Evolutionary conservation across 2,329 filamentous ascomycete species (phyloP).

Genomic region (Didymella exigua): DNA sequence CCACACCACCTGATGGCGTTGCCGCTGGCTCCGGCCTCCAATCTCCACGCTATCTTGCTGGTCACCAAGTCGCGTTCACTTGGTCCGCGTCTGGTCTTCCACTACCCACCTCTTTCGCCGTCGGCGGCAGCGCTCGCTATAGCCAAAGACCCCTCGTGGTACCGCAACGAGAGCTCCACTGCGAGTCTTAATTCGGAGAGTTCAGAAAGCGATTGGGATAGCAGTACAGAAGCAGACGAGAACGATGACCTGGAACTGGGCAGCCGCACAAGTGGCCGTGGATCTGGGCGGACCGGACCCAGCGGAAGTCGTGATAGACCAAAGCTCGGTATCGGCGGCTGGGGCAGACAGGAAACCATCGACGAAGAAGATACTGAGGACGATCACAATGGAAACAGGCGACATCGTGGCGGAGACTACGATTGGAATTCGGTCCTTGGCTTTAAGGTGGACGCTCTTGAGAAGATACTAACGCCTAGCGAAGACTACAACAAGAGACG

Average conservation of each 20-base stretch:
- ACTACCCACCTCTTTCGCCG: slow-evolving; percentile 49
- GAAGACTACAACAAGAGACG: slow-evolving; percentile 48
- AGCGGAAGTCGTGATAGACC: slow-evolving; percentile 27
- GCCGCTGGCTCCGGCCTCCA: slow-evolving; percentile 44
- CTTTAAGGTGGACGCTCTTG: slow-evolving; percentile 48
- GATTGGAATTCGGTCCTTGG: slow-evolving; percentile 50
- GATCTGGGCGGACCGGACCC: slow-evolving; percentile 35
- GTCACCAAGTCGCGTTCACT: slow-evolving; percentile 48
- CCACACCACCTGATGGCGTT: slow-evolving; percentile 31
- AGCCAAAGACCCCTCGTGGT: slow-evolving; percentile 45
- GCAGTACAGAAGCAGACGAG: slow-evolving; percentile 41
- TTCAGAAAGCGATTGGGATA: slow-evolving; percentile 47
- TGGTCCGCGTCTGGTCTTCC: slow-evolving; percentile 50
- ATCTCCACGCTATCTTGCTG: slow-evolving; percentile 50
- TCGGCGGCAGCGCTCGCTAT: slow-evolving; percentile 43
- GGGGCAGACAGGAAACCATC: slow-evolving; percentile 44
- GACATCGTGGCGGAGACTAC: slow-evolving; percentile 36
- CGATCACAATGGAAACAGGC: slow-evolving; percentile 19
- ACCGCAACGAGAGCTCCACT: slow-evolving; percentile 45
- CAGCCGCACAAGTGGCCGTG: slow-evolving; percentile 45
- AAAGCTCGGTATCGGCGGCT: slow-evolving; percentile 34
- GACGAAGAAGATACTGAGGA: slow-evolving; percentile 44
- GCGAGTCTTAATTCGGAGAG: slow-evolving; percentile 42
- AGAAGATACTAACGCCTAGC: slow-evolving; percentile 48
- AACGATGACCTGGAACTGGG: slow-evolving; percentile 42